Evolutionary conservation across 805 yeast species (phyloP), one percentile per base, ranked within the genome.

Genomic region (Saturnispora ahearnii): DNA sequence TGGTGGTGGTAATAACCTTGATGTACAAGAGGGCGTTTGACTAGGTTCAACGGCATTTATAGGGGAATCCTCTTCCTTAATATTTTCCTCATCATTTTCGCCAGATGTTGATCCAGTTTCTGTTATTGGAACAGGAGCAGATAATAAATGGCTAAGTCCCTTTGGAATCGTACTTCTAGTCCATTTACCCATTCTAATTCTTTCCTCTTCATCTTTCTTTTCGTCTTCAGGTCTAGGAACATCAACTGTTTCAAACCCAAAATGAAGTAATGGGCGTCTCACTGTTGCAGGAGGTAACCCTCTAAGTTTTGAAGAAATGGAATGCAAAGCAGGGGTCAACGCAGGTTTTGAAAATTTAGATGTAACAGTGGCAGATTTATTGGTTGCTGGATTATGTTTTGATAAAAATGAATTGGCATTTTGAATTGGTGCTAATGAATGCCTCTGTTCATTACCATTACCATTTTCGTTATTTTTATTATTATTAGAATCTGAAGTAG

Each of bases 201-300:
- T 63, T 53, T 74, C 79, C 55, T 71, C 74, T 54, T 74, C 80
- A 58, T 77, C 78, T 32, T 53, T 46, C 50, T 58, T 59, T 49
- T 69, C 72, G 11, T 65, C 70, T 41, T 66, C 67, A 13, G 71
- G 63, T 47, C 59, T 62, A 45, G 63, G 61, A 49, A 64, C 59
- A 45, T 59, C 60, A 49, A 56, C 58, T 3, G 65, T 58, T 36
- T 66, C 67, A 18, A 69, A 55, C 5, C 67, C 62, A 51, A 65
- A 68, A 54, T 69, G 71, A 30, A 64, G 58, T 32, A 67, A 59
- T 7, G 71, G 73, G 31, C 71, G 71, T 55, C 84, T 69, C 11
- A 73, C 73, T 18, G 74, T 66, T 1, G 83, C 83, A 13, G 83
- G 83, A 12, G 83, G 82, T 77, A 79, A 74, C 18, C 82, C 82